These are phyloP conservation scores for Malania oleifera DNA, from an alignment of 164 flowering plant species.

Conservation along the genomic window DNA sequence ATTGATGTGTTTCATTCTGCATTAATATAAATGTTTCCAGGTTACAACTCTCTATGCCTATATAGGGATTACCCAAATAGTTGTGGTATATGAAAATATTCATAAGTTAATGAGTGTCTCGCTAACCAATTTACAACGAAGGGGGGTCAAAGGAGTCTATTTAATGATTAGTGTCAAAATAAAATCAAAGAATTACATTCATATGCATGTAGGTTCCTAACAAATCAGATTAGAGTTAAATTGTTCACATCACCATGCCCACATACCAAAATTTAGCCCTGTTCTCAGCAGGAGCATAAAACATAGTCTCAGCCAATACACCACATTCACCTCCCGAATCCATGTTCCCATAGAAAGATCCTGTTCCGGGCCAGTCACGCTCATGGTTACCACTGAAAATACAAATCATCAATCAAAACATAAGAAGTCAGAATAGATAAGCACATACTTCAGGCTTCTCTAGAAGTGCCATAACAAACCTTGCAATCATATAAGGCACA, in stretches of 20 bases:
- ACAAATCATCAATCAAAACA: constrained; percentile 5
- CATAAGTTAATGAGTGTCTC: too few relatives aligned
- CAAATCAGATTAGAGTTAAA: not conserved
- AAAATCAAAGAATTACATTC: not conserved
- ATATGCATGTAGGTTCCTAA: not conserved
- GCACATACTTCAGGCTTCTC: not conserved
- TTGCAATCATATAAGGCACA: constrained; percentile 70
- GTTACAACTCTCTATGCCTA: too few relatives aligned
- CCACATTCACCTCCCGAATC: constrained; percentile 92
- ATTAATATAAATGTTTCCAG: too few relatives aligned
- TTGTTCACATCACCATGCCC: not conserved
- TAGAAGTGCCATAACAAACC: constrained; percentile 21
- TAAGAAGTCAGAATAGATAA: not conserved
- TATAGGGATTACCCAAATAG: too few relatives aligned
- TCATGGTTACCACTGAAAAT: constrained; percentile 70
- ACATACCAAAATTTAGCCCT: constrained; percentile 67
- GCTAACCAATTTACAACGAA: too few relatives aligned
- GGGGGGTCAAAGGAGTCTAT: too few relatives aligned
- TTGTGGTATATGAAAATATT: too few relatives aligned
- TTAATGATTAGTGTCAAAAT: too few relatives aligned
- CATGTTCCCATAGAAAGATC: constrained; percentile 50
- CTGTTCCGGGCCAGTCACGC: constrained; percentile 67
- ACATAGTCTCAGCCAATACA: constrained; percentile 54
- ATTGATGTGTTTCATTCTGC: too few relatives aligned
- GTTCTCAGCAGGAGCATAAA: constrained; percentile 60